Percentiles rank a stretch among this genome's conserved stretches.
Evolutionary conservation across 2,329 filamentous ascomycete genomes (phyloP).

Genomic region (Penicillium oxalicum): DNA sequence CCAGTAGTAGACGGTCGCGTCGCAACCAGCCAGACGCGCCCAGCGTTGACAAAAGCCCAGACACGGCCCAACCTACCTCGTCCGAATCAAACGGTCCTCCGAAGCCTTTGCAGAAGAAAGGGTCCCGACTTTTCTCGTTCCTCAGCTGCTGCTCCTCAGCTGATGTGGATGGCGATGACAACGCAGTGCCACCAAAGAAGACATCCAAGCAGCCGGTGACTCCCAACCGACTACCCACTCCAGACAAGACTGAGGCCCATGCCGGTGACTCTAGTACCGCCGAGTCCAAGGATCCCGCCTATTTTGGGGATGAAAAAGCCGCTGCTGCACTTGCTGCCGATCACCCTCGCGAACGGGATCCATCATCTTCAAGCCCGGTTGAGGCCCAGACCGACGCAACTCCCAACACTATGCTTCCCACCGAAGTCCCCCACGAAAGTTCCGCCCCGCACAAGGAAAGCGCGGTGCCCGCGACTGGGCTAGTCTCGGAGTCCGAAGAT

Average conservation of each 20-base stretch:
- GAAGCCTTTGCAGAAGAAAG: conserved; percentile 38
- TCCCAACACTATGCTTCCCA: conserved; percentile 11
- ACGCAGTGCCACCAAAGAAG: conserved; percentile 42
- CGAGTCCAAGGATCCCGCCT: conserved; percentile 35
- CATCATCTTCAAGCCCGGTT: conserved; percentile 31
- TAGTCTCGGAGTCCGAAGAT: conserved; percentile 16
- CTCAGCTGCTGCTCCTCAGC: conserved; percentile 46
- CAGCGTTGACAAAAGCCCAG: conserved; percentile 29
- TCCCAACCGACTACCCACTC: conserved; percentile 32
- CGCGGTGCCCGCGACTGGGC: conserved; percentile 4
- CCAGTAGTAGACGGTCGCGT: conserved; percentile 49
- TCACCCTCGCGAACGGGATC: conserved; percentile 26
- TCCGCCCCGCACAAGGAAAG: conserved; percentile 16
- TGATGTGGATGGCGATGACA: conserved; percentile 41
- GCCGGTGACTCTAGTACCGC: conserved; percentile 36
- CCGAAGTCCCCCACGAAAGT: conserved; percentile 10
- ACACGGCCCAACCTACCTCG: conserved; percentile 18
- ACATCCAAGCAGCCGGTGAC: conserved; percentile 36
- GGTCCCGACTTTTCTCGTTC: conserved; percentile 40
- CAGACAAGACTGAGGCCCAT: conserved; percentile 36
- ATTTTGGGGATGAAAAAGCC: conserved; percentile 35
- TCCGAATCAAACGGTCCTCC: conserved; percentile 28
- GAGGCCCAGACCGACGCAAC: conserved; percentile 33
- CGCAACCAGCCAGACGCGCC: conserved; percentile 30
- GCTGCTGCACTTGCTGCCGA: conserved; percentile 28